Evolutionary conservation across 2,329 filamentous ascomycete genomes (phyloP).

Genomic region (Aspergillus sp.): DNA sequence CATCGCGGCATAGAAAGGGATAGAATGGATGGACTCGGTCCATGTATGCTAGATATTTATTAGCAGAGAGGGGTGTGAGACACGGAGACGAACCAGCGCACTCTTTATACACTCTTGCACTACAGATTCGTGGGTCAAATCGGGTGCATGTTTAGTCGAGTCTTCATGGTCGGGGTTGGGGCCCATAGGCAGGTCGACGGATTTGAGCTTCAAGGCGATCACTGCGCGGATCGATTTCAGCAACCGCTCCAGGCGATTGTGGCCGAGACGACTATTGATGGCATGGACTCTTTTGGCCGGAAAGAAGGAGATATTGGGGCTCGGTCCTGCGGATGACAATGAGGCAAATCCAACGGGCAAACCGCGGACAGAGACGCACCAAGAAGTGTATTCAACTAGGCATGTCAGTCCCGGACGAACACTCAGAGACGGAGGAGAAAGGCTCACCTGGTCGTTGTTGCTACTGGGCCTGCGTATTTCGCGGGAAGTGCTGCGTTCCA

Average conservation of each 20-base stretch:
- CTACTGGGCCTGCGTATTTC: not conserved
- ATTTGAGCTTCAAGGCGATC: conserved; percentile 8
- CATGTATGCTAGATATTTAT: conserved; percentile 37
- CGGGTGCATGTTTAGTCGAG: not conserved
- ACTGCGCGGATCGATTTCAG: conserved; percentile 4
- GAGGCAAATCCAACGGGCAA: not conserved
- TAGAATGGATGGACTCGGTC: conserved; percentile 39
- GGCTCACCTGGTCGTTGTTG: not conserved
- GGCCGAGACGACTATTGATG: conserved; percentile 3
- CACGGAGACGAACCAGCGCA: not conserved
- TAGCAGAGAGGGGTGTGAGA: no score
- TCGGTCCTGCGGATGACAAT: not conserved
- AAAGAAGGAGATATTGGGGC: conserved; percentile 12
- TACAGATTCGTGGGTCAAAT: no score
- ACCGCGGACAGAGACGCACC: not conserved
- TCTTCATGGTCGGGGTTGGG: not conserved
- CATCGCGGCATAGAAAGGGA: conserved; percentile 39
- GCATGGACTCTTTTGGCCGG: conserved; percentile 3
- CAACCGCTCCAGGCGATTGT: conserved; percentile 7
- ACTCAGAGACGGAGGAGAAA: not conserved
- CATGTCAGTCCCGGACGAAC: not conserved
- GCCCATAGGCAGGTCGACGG: not conserved
- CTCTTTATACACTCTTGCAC: not conserved
- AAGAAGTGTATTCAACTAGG: not conserved
- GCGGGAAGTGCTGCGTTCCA: not conserved